Evolutionary conservation across 768 basidiomycete species (phyloP).

Genomic region (Tubosaeta sp.): DNA sequence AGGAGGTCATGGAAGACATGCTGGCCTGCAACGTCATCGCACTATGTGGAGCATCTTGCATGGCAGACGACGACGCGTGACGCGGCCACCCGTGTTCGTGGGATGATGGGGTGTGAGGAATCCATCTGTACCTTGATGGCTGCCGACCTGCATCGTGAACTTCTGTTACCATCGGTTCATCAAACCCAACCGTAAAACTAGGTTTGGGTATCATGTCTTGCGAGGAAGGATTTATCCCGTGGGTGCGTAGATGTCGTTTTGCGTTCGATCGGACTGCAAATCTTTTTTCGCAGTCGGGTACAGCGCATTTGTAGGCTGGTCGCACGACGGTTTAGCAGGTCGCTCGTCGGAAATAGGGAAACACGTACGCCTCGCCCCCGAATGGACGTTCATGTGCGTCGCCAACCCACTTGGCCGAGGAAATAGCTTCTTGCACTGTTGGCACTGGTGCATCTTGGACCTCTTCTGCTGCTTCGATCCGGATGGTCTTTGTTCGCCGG

Average conservation of each 20-base stretch:
- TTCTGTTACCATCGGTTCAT: constrained; percentile 43
- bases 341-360: background rate
- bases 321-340: constrained; percentile 5
- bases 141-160: constrained; percentile 36
- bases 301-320: constrained; percentile 43
- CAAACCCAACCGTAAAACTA: constrained; percentile 39
- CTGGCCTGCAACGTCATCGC: constrained; percentile 35
- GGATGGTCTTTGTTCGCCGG: constrained; percentile 9
- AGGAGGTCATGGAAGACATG: constrained; percentile 35
- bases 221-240: constrained; percentile 44
- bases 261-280: constrained; percentile 82
- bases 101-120: constrained; percentile 35
- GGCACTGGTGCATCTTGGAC: constrained; percentile 49
- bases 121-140: constrained; percentile 38
- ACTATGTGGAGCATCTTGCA: constrained; percentile 19
- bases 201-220: constrained; percentile 19
- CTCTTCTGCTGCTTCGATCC: constrained; percentile 28
- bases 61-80: constrained; percentile 6
- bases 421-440: constrained; percentile 41
- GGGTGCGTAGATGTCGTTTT: constrained; percentile 73
- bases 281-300: constrained; percentile 56
- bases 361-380: constrained; percentile 45
- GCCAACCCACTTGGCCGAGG: constrained; percentile 49
- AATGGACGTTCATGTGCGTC: constrained; percentile 53
- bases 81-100: constrained; percentile 26